These are phyloP conservation scores for Fusarium tuaranense DNA, from an alignment of 2,329 filamentous ascomycete genomes.

Conservation along the genomic window DNA sequence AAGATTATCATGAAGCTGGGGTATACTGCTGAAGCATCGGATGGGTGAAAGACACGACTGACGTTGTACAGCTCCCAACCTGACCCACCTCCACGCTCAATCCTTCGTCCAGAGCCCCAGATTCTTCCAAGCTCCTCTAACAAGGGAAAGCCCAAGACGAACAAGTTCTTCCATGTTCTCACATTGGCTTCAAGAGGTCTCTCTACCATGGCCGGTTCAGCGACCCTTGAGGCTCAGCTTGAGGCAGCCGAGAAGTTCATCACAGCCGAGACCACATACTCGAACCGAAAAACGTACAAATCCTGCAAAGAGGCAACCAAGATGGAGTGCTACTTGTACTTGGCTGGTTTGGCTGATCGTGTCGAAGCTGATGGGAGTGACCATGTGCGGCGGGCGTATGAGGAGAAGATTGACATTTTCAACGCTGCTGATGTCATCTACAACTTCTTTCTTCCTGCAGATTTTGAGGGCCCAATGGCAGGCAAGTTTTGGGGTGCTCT, in stretches of 20 bases:
- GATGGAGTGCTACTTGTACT: slow-evolving; percentile 37
- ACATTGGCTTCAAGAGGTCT: slow-evolving; percentile 18
- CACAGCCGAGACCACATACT: slow-evolving; percentile 40
- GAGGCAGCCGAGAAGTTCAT: slow-evolving; percentile 45
- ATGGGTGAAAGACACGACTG: neutral
- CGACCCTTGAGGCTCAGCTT: slow-evolving; percentile 39
- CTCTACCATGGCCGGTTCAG: neutral
- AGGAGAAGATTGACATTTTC: slow-evolving; percentile 53
- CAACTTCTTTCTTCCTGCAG: slow-evolving; percentile 55
- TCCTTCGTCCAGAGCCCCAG: slow-evolving; percentile 28
- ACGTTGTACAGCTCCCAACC: slow-evolving; percentile 19
- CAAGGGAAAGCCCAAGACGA: neutral
- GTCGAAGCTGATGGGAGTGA: slow-evolving; percentile 42
- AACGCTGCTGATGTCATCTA: slow-evolving; percentile 56
- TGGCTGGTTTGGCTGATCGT: slow-evolving; percentile 37
- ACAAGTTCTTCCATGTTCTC: slow-evolving; percentile 37
- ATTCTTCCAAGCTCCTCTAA: slow-evolving; percentile 4
- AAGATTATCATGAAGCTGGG: slow-evolving; percentile 41
- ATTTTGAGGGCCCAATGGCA: slow-evolving; percentile 52
- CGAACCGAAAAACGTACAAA: slow-evolving; percentile 46
- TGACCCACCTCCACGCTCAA: slow-evolving; percentile 23
- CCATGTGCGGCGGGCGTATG: slow-evolving; percentile 43
- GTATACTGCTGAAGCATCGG: slow-evolving; percentile 11
- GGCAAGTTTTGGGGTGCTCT: slow-evolving; percentile 60
- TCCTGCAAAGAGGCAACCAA: slow-evolving; percentile 38